Percentiles rank a stretch among this genome's conserved stretches.
These are phyloP conservation scores for Calophaca sinica DNA, from an alignment of 306 rosid genomes.

Conservation along the genomic window DNA sequence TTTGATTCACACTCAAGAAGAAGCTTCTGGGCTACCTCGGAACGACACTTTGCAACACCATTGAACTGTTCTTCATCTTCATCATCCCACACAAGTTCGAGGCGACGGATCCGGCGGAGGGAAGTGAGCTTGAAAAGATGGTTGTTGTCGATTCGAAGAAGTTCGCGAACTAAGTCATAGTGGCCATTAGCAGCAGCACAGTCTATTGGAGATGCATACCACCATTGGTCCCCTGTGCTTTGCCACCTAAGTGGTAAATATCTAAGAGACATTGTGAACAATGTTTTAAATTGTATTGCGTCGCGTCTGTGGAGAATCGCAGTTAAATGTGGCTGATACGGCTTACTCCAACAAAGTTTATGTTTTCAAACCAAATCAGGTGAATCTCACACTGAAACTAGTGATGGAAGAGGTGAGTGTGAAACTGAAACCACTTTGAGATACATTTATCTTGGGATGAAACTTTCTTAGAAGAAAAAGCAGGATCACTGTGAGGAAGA, in stretches of 20 bases:
- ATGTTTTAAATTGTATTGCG: neutral
- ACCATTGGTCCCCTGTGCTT: constrained; percentile 88
- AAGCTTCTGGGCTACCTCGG: constrained; percentile 67
- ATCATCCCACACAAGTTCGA: constrained; percentile 84
- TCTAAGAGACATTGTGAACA: constrained; percentile 61
- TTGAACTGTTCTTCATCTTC: constrained; percentile 64
- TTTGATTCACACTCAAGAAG: constrained; percentile 69
- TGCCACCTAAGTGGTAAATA: constrained; percentile 85
- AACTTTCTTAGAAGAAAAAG: too few species aligned
- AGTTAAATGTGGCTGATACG: too few species aligned
- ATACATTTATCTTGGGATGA: too few species aligned
- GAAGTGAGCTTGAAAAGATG: constrained; percentile 86
- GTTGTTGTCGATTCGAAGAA: constrained; percentile 74
- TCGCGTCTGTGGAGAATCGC: too few species aligned
- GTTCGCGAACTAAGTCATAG: constrained; percentile 76
- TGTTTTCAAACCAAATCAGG: neutral
- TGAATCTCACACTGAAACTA: too few species aligned
- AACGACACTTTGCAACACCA: constrained; percentile 69
- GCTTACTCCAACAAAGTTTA: too few species aligned
- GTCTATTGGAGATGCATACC: constrained; percentile 87
- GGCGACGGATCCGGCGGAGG: constrained; percentile 77
- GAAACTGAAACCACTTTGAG: too few species aligned
- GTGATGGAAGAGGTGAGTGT: too few species aligned
- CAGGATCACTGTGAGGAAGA: too few species aligned
- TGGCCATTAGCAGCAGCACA: constrained; percentile 92